phyloP scores from a whole-genome alignment of 2,329 filamentous ascomycete species.

The Hymenoscyphus scutula region DNA sequence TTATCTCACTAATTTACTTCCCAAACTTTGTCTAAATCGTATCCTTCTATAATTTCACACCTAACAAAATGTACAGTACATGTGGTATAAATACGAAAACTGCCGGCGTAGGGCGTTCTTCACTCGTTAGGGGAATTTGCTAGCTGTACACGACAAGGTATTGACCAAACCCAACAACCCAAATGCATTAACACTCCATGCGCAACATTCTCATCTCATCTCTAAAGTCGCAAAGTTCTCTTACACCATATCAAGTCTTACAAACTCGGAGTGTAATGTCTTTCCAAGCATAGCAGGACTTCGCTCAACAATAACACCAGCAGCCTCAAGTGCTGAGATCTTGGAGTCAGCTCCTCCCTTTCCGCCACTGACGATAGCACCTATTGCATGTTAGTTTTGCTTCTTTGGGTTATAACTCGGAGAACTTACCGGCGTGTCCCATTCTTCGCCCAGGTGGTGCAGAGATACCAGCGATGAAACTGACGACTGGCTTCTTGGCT shows the following conservation, averaged over 20 bases:
- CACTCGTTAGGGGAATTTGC: slow-evolving; percentile 25
- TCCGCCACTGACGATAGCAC: slow-evolving; percentile 92
- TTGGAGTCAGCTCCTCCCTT: slow-evolving; percentile 98
- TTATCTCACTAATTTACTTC: background rate
- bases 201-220: slow-evolving; percentile 26
- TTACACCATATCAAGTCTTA: slow-evolving; percentile 92
- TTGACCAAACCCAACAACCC: slow-evolving; percentile 31
- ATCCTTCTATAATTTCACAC: slow-evolving; percentile 1
- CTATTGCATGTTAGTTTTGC: slow-evolving; percentile 33
- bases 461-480: slow-evolving; percentile 97
- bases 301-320: slow-evolving; percentile 94
- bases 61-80: background rate
- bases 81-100: background rate
- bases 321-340: slow-evolving; percentile 89
- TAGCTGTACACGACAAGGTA: slow-evolving; percentile 38
- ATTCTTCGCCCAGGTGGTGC: slow-evolving; percentile 94
- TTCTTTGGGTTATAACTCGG: background rate
- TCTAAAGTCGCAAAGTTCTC: slow-evolving; percentile 27
- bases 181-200: slow-evolving; percentile 34
- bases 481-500: slow-evolving; percentile 90
- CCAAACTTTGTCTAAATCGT: background rate
- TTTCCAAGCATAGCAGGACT: slow-evolving; percentile 91
- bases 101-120: slow-evolving; percentile 11
- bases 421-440: slow-evolving; percentile 80
- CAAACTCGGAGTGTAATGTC: slow-evolving; percentile 91